phyloP scores from a whole-genome alignment of 495 filamentous ascomycete species.

The Opeltia flavorubescens region DNA sequence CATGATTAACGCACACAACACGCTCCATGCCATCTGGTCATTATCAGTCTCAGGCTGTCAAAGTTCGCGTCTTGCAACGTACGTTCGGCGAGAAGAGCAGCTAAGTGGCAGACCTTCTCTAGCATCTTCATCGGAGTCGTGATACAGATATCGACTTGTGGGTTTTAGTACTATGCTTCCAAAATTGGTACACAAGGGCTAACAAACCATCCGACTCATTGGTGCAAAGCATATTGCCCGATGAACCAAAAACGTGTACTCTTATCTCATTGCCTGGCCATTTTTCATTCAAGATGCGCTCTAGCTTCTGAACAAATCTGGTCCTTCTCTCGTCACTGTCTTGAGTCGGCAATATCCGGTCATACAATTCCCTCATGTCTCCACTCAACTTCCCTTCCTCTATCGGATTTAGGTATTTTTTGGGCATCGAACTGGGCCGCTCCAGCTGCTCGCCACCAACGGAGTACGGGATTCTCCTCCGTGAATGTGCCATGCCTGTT shows the following conservation, averaged over 20 bases:
- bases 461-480: constrained; percentile 79
- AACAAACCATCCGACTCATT: constrained; percentile 88
- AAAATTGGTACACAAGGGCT: background rate
- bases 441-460: constrained; percentile 64
- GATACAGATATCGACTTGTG: constrained; percentile 88
- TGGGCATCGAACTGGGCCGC: constrained; percentile 48
- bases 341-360: constrained; percentile 66
- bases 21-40: constrained; percentile 81
- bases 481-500: constrained; percentile 54
- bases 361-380: constrained; percentile 73
- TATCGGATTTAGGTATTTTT: constrained; percentile 51
- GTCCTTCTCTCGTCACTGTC: constrained; percentile 63
- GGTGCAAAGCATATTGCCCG: constrained; percentile 87
- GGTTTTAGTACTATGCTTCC: constrained; percentile 14
- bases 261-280: constrained; percentile 86
- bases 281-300: constrained; percentile 69
- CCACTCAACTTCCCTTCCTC: constrained; percentile 66
- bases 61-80: constrained; percentile 21
- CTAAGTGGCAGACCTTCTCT: constrained; percentile 76
- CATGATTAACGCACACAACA: constrained; percentile 82
- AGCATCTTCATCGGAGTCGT: constrained; percentile 75
- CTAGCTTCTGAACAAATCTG: constrained; percentile 70
- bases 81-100: constrained; percentile 73
- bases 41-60: constrained; percentile 16
- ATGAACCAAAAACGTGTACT: constrained; percentile 92